Conservation (phyloP, 495 filamentous ascomycete species). For the Lasiosphaeria miniovina region DNA sequence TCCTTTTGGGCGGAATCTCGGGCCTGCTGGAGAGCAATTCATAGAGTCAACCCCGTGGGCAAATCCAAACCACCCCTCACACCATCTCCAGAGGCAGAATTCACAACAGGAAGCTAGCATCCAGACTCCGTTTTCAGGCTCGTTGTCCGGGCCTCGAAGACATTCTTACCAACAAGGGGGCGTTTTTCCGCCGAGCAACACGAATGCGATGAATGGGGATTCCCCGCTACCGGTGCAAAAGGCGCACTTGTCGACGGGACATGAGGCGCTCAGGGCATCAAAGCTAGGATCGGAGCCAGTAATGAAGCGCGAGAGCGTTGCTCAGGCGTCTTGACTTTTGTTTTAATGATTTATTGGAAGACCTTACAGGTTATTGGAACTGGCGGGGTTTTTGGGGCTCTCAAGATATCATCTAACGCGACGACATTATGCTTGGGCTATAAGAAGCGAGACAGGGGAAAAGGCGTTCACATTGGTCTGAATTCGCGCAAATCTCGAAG, state of each 20-base stretch:
- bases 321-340: constrained; percentile 24
- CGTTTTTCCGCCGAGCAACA: constrained; percentile 25
- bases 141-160: constrained; percentile 29
- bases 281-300: constrained; percentile 20
- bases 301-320: constrained; percentile 25
- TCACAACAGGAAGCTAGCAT: constrained; percentile 27
- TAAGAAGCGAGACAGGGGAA: background rate
- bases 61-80: constrained; percentile 79
- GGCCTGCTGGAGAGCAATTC: constrained; percentile 76
- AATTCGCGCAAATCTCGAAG: background rate
- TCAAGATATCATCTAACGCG: constrained; percentile 1
- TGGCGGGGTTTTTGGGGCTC: background rate
- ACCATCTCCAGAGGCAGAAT: constrained; percentile 48
- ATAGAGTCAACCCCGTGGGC: constrained; percentile 83
- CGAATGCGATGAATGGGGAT: constrained; percentile 26
- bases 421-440: background rate
- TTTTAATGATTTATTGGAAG: constrained; percentile 1
- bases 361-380: background rate
- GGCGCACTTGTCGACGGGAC: constrained; percentile 14
- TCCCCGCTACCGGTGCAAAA: constrained; percentile 25
- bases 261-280: constrained; percentile 21
- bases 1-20: constrained; percentile 39
- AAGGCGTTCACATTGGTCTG: background rate
- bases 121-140: constrained; percentile 19
- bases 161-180: constrained; percentile 33